Conservation (phyloP, 768 basidiomycete species). For the Kockovaella imperatae region DNA sequence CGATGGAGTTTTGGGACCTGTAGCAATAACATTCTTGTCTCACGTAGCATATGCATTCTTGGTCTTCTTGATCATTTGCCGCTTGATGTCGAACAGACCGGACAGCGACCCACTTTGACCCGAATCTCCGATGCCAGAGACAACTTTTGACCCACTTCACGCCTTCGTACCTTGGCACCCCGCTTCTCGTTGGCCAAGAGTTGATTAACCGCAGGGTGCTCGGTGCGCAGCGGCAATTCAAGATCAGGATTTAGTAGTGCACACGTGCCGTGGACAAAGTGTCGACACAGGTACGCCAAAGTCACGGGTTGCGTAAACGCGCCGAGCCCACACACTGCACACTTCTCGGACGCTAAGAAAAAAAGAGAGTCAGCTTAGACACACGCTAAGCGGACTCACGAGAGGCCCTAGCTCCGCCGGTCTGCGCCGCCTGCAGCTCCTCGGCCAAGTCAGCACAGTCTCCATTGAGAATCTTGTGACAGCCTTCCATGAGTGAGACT, state of each 20-base stretch:
- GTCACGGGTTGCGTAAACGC: slow-evolving; percentile 53
- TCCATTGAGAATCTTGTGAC: slow-evolving; percentile 73
- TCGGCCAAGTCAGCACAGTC: slow-evolving; percentile 69
- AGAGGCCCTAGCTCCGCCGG: slow-evolving; percentile 66
- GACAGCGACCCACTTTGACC: slow-evolving; percentile 64
- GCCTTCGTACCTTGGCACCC: slow-evolving; percentile 9
- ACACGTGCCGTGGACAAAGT: slow-evolving; percentile 75
- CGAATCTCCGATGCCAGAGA: slow-evolving; percentile 70
- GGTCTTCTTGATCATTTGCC: too few species aligned
- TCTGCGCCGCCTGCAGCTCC: slow-evolving; percentile 66
- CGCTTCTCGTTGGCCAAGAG: slow-evolving; percentile 47
- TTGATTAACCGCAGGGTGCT: slow-evolving; percentile 51
- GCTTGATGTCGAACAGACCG: slow-evolving; percentile 55
- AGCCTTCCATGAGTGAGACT: slow-evolving; percentile 78
- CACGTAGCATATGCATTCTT: too few species aligned
- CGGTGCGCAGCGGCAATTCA: slow-evolving; percentile 55
- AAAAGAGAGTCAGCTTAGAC: neutral
- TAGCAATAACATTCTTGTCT: too few species aligned
- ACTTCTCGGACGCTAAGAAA: slow-evolving; percentile 54
- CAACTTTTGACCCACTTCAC: slow-evolving; percentile 56
- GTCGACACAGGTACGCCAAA: slow-evolving; percentile 77
- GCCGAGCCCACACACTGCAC: slow-evolving; percentile 59
- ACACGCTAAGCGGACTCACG: slow-evolving; percentile 49
- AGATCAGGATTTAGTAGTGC: slow-evolving; percentile 57
- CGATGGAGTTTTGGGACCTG: too few species aligned